phyloP scores from a whole-genome alignment of 176 grass and related monocot genomes.

The Zoysia japonica region DNA sequence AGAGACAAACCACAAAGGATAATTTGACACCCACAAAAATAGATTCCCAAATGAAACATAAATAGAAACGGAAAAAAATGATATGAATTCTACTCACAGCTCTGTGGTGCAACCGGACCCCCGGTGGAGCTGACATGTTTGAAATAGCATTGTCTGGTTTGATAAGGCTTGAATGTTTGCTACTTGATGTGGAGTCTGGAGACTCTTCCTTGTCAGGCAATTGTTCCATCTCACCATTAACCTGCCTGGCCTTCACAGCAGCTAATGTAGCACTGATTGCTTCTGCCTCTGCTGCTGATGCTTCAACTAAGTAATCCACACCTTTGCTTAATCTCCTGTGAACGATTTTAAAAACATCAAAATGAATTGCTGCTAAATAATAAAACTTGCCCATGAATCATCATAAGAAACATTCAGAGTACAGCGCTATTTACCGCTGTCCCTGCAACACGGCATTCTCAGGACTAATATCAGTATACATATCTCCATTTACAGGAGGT shows the following conservation, averaged over 20 bases:
- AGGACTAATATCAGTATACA: slow-evolving; percentile 93
- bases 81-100: slow-evolving; percentile 70
- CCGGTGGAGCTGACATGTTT: slow-evolving; percentile 65
- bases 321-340: slow-evolving; percentile 89
- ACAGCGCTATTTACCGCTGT: slow-evolving; percentile 58
- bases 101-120: slow-evolving; percentile 97
- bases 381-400: slow-evolving; percentile 1
- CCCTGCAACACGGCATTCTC: slow-evolving; percentile 90
- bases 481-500: slow-evolving; percentile 94
- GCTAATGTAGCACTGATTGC: slow-evolving; percentile 91
- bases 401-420: background rate
- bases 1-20: too few relatives aligned
- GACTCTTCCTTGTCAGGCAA: slow-evolving; percentile 57
- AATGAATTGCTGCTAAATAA: slow-evolving; percentile 6
- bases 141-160: slow-evolving; percentile 60
- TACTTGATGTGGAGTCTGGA: slow-evolving; percentile 69
- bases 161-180: slow-evolving; percentile 79
- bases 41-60: slow-evolving; percentile 26
- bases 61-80: slow-evolving; percentile 20
- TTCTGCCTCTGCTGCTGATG: slow-evolving; percentile 89
- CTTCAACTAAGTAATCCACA: slow-evolving; percentile 87
- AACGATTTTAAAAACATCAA: slow-evolving; percentile 11
- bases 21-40: background rate
- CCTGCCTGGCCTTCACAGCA: slow-evolving; percentile 84
- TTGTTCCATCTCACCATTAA: slow-evolving; percentile 79